phyloP scores from a whole-genome alignment of 1,284 basidiomycete species.

The Pyrrhoderma noxium region DNA sequence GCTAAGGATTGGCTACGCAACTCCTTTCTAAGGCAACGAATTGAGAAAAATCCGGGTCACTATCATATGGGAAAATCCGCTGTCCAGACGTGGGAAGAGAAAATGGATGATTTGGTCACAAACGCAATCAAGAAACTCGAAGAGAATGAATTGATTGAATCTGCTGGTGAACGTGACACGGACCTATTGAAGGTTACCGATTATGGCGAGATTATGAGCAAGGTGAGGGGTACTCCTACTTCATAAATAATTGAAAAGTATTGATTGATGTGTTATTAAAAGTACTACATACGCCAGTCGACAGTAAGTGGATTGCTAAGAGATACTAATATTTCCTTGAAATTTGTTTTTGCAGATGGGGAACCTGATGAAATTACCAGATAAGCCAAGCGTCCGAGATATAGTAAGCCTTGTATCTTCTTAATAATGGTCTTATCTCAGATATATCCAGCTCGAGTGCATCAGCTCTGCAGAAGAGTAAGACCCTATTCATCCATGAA shows the following conservation, averaged over 20 bases:
- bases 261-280: conserved; percentile 7
- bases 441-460: conserved; percentile 46
- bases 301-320: neutral
- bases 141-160: conserved; percentile 48
- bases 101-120: conserved; percentile 64
- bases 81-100: conserved; percentile 59
- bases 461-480: conserved; percentile 66
- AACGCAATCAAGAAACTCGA: conserved; percentile 56
- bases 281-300: conserved; percentile 68
- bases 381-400: conserved; percentile 47
- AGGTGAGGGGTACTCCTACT: conserved; percentile 38
- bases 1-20: conserved; percentile 76
- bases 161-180: conserved; percentile 28
- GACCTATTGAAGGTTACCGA: conserved; percentile 53
- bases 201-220: conserved; percentile 81
- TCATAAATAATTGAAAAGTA: neutral
- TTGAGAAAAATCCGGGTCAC: conserved; percentile 73
- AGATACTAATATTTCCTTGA: neutral
- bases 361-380: conserved; percentile 51
- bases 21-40: conserved; percentile 79
- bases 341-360: conserved; percentile 46
- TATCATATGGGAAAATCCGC: conserved; percentile 60
- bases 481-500: too few relatives aligned
- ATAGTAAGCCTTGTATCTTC: conserved; percentile 40
- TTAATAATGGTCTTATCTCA: conserved; percentile 6